Conservation (phyloP, 2,329 filamentous ascomycete species). For the Venturia asperata region DNA sequence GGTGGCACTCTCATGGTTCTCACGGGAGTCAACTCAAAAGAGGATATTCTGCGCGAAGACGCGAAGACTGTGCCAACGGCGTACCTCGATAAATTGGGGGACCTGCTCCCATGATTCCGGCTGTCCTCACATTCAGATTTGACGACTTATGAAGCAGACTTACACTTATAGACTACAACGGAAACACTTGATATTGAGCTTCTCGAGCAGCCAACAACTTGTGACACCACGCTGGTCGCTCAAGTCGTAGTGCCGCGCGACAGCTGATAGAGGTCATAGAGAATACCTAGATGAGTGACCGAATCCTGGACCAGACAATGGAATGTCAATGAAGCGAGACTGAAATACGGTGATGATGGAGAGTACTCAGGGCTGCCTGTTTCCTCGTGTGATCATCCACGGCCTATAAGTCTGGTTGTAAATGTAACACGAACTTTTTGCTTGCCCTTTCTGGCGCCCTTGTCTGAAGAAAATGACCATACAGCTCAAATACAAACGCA, state of each 20-base stretch:
- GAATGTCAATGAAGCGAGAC: background rate
- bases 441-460: slow-evolving; percentile 18
- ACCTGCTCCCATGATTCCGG: slow-evolving; percentile 45
- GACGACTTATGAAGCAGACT: background rate
- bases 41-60: slow-evolving; percentile 67
- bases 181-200: no score
- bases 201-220: no score
- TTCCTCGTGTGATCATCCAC: background rate
- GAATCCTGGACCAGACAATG: background rate
- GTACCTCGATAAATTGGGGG: slow-evolving; percentile 78
- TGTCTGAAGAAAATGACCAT: slow-evolving; percentile 15
- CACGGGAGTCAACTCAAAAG: slow-evolving; percentile 73
- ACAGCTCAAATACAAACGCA: slow-evolving; percentile 18
- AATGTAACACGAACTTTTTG: slow-evolving; percentile 16
- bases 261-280: no score
- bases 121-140: background rate
- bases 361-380: background rate
- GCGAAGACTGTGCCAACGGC: slow-evolving; percentile 66
- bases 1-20: slow-evolving; percentile 87
- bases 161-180: background rate
- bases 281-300: background rate
- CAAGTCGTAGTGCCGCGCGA: no score
- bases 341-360: background rate
- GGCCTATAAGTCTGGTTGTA: slow-evolving; percentile 11
- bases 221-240: no score